Evolutionary conservation across 768 basidiomycete genomes (phyloP), one percentile per base, ranked within the genome.

Genomic region (Dictyophora rubrovolvata): DNA sequence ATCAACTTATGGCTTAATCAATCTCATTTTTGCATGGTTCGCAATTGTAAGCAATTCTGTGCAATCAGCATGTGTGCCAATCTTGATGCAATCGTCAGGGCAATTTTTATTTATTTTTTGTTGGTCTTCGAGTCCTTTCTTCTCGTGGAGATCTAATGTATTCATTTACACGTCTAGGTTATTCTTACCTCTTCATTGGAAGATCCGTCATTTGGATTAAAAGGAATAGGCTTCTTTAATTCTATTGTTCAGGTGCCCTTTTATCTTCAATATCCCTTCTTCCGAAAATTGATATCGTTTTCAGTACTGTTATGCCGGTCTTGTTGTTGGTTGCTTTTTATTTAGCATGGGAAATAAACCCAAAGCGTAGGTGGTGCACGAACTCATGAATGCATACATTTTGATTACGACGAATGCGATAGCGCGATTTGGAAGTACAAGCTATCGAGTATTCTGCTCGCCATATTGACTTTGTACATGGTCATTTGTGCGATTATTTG

Each of bases 311-410:
- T 85, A 96, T 78, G 84, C 86, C 4, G 88, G 88, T 3, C 79
- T 90, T 47, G 79, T 98, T 28, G 79, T 93, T n/a, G 86, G 89
- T 8, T 87, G 85, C 64, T 96, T 97, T 77, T 75, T 96, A 1
- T 88, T 96, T 69, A 88, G 91, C 0, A 95, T 97, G 93, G 94
- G 94, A 17, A 96, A 96, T 70, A 87, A 88, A 68, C 93, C 93
- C 4, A 79, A 82, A 72, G 84, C 89, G 90, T 93, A 63, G 63
- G 76, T 60, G 48, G 49, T 21, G 1, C 18, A 9, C 37, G 28
- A 54, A 56, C 50, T n/a, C 18, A 22, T 62, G 28, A 74, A 66
- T 17, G 11, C 22, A 11, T 53, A 35, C 22, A 35, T 52, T 2
- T n/a, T 23, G 18, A 21, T 11, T 62, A 62, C n/a, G 65, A 58